These are phyloP conservation scores for Hortiboletus rubellus DNA, from an alignment of 1,284 basidiomycete species.

Conservation along the genomic window DNA sequence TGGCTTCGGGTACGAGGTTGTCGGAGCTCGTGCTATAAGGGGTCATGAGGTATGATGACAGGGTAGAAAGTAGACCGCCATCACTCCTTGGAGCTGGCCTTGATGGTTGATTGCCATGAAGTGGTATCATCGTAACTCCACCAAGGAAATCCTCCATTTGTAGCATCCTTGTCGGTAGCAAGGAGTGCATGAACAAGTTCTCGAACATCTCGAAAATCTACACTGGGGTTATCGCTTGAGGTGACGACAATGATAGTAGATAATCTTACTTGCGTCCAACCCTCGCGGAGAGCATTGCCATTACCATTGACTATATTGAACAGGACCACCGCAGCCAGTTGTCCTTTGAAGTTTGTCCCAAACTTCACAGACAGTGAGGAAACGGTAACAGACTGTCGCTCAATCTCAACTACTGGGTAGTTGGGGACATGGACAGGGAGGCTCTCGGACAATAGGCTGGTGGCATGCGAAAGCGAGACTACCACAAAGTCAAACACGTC, in stretches of 20 bases:
- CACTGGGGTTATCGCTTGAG: slow-evolving; percentile 3
- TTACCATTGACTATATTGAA: slow-evolving; percentile 99
- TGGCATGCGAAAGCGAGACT: slow-evolving; percentile 86
- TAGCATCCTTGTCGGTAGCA: slow-evolving; percentile 86
- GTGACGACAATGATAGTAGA: neutral
- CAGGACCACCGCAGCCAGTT: slow-evolving; percentile 94
- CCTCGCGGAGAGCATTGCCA: slow-evolving; percentile 90
- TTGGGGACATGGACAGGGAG: slow-evolving; percentile 75
- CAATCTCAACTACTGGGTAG: slow-evolving; percentile 92
- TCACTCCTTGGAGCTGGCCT: slow-evolving; percentile 70
- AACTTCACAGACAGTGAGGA: slow-evolving; percentile 93
- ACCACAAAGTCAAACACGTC: slow-evolving; percentile 98
- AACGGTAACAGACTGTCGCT: slow-evolving; percentile 86
- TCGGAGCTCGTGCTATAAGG: slow-evolving; percentile 81
- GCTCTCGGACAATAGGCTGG: slow-evolving; percentile 76
- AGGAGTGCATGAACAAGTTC: slow-evolving; percentile 91
- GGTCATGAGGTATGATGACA: slow-evolving; percentile 96
- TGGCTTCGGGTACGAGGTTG: slow-evolving; percentile 75
- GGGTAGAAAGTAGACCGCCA: slow-evolving; percentile 87
- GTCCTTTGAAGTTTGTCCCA: slow-evolving; percentile 94
- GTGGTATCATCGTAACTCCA: slow-evolving; percentile 84
- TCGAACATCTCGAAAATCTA: slow-evolving; percentile 99
- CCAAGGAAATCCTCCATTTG: slow-evolving; percentile 97
- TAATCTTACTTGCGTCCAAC: slow-evolving; percentile 80
- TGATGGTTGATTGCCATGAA: slow-evolving; percentile 74